phyloP scores from a whole-genome alignment of 2,329 filamentous ascomycete genomes.

The Aspergillus sp. region DNA sequence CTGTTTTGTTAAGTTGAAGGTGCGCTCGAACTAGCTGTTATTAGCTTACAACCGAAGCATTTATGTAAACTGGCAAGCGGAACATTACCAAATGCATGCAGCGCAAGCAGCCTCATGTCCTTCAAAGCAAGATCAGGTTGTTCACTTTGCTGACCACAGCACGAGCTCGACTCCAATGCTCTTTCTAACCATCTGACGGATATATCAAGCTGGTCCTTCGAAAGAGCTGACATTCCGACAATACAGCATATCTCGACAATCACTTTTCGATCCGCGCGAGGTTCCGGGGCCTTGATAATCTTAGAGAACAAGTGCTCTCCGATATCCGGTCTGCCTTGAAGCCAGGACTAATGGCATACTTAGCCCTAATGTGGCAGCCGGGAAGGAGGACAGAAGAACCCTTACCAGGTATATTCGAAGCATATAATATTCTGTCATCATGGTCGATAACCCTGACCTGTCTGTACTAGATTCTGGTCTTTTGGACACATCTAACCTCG shows the following conservation, averaged over 20 bases:
- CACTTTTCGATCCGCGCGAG: slow-evolving; percentile 39
- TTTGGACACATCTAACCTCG: slow-evolving; percentile 39
- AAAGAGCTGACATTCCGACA: slow-evolving; percentile 57
- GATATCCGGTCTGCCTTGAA: slow-evolving; percentile 62
- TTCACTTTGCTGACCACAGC: slow-evolving; percentile 44
- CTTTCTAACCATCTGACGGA: slow-evolving; percentile 68
- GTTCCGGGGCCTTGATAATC: slow-evolving; percentile 19
- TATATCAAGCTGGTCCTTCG: slow-evolving; percentile 44
- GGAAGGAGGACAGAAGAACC: neutral
- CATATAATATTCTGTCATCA: slow-evolving; percentile 53
- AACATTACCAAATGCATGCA: slow-evolving; percentile 53
- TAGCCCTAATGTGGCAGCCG: too few relatives aligned
- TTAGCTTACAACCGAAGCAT: neutral
- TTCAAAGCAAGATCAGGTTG: slow-evolving; percentile 50
- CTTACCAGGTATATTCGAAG: slow-evolving; percentile 60
- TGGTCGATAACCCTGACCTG: slow-evolving; percentile 6
- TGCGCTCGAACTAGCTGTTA: slow-evolving; percentile 16
- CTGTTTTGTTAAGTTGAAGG: slow-evolving; percentile 30
- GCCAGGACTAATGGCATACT: slow-evolving; percentile 55
- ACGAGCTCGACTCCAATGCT: slow-evolving; percentile 52
- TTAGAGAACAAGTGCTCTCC: slow-evolving; percentile 71
- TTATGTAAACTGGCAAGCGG: too few relatives aligned
- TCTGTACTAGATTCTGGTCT: neutral
- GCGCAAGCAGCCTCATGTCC: slow-evolving; percentile 58
- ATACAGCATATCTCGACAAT: slow-evolving; percentile 62